Conservation (phyloP, 2,329 filamentous ascomycete species). For the Botryotinia narcissicola region DNA sequence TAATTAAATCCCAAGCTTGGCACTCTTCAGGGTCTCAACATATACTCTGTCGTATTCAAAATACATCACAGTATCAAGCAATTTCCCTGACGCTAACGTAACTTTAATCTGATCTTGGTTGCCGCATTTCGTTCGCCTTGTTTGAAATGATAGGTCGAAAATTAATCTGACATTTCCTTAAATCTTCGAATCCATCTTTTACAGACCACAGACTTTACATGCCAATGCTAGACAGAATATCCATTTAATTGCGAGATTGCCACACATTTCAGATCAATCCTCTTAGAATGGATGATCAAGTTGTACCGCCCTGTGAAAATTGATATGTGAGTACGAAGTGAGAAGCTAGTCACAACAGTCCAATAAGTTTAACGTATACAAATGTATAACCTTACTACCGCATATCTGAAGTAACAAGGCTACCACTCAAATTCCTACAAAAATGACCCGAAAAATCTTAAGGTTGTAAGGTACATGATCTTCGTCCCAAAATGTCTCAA, state of each 20-base stretch:
- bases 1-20: not conserved
- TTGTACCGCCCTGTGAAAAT: not conserved
- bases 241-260: slow-evolving; percentile 7
- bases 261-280: not conserved
- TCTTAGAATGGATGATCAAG: not conserved
- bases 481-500: slow-evolving; percentile 1
- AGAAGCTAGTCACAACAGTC: slow-evolving; percentile 1
- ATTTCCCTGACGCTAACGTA: slow-evolving; percentile 18
- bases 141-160: slow-evolving; percentile 20
- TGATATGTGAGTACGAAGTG: not conserved
- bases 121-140: slow-evolving; percentile 14
- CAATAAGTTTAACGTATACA: slow-evolving; percentile 5
- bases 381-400: not conserved
- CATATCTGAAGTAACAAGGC: slow-evolving; percentile 15
- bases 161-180: not conserved
- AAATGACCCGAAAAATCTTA: slow-evolving; percentile 5
- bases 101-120: slow-evolving; percentile 21
- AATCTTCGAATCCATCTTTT: not conserved
- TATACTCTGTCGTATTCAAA: not conserved
- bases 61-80: not conserved
- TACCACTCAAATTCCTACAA: not conserved
- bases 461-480: slow-evolving; percentile 8
- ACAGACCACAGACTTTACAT: not conserved
- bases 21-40: not conserved
- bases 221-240: slow-evolving; percentile 1